Evolutionary conservation across 306 rosid species (phyloP), one percentile per base, ranked within the genome.

Genomic region (Vachellia collinsii): DNA sequence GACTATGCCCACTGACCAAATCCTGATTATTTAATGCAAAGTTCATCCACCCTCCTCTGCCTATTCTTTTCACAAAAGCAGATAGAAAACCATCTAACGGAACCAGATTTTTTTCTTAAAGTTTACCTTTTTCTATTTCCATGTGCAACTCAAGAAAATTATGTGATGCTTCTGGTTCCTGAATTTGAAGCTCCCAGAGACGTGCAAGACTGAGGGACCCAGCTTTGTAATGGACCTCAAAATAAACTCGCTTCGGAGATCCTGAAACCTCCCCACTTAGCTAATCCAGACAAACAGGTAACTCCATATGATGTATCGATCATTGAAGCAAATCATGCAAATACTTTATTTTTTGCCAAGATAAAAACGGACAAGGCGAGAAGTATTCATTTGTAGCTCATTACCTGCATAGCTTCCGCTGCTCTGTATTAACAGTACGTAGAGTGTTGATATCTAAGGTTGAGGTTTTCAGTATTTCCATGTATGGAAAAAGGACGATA

Each of bases 11-110:
- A 78, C 77, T 72, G 34, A 29, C 82, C 43, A 13, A 36, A 19
- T 11, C 65, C 77, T 73, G 8, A 64, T 77, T 83, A 42, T 64
- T 72, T 72, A 65, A 62, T 56, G 75, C 70, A 77, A 72, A 82
- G 63, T 71, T 82, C 13, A 4, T 66, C 62, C 78, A 77, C 81
- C 81, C 71, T 76, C 56, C 38, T 9, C 72, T 42, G 6, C 16
- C n/a, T 25, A n/a, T 70, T 48, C 61, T 25, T 43, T 66, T 41
- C 6, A 6, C 9, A 12, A 44, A 44, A 25, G 53, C 38, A 20
- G 12, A 41, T 9, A 19, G 50, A 39, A 17, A 38, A 19, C 72
- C 29, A 66, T 64, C 23, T 37, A 65, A 37, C 25, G 4, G 3
- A 17, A 3, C 13, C 5, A 37, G 2, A 37, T 37, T 65, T 65